Conservation (phyloP, 495 filamentous ascomycete genomes). For the Penicillium odoratum region DNA sequence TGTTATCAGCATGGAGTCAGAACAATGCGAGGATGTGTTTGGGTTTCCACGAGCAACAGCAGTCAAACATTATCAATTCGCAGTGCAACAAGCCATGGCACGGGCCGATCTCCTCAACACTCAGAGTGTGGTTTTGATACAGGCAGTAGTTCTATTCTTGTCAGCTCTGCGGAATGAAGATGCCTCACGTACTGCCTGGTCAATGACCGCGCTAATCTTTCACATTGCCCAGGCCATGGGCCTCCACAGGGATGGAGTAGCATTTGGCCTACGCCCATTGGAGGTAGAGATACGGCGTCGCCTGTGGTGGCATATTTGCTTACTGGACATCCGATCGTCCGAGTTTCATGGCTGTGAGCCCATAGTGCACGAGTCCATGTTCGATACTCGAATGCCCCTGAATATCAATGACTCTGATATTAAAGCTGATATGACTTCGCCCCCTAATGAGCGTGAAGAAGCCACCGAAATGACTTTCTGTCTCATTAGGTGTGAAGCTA, state of each 20-base stretch:
- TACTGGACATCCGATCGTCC: constrained; percentile 71
- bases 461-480: constrained; percentile 79
- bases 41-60: constrained; percentile 3
- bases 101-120: constrained; percentile 66
- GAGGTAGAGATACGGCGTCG: constrained; percentile 69
- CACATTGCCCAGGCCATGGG: constrained; percentile 70
- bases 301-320: constrained; percentile 74
- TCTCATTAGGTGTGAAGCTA: constrained; percentile 59
- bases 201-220: constrained; percentile 60
- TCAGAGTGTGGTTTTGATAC: constrained; percentile 64
- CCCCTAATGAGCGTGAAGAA: constrained; percentile 55
- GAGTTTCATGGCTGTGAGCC: constrained; percentile 67
- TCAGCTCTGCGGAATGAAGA: constrained; percentile 53
- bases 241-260: constrained; percentile 69
- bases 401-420: constrained; percentile 79
- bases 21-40: constrained; percentile 7
- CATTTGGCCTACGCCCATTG: constrained; percentile 58
- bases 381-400: constrained; percentile 64
- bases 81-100: constrained; percentile 66
- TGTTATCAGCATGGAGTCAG: constrained; percentile 57
- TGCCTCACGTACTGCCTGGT: constrained; percentile 54
- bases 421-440: constrained; percentile 55
- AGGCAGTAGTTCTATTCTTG: constrained; percentile 70
- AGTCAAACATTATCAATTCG: constrained; percentile 51
- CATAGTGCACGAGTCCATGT: constrained; percentile 58